These are phyloP conservation scores for Daldinia eschscholtzii DNA, from an alignment of 2,329 filamentous ascomycete genomes.

Conservation along the genomic window DNA sequence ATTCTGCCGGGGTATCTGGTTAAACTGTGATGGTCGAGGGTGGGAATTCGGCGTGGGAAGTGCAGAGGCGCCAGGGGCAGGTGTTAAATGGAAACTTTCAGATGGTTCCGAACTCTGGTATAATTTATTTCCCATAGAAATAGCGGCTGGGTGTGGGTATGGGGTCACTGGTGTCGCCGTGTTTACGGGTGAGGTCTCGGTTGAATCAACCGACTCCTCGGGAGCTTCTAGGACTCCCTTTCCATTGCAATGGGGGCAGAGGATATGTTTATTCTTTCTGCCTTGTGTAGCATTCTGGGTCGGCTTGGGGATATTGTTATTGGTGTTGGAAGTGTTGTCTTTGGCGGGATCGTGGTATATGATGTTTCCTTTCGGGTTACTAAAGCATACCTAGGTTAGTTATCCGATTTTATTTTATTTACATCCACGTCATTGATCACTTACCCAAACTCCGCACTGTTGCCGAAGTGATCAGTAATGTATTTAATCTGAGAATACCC, in stretches of 20 bases:
- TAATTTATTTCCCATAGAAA: not conserved
- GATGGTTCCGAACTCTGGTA: not conserved
- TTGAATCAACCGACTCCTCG: not conserved
- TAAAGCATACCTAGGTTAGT: slow-evolving; percentile 16
- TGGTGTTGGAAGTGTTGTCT: not conserved
- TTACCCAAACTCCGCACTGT: slow-evolving; percentile 28
- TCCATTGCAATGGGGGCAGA: slow-evolving; percentile 26
- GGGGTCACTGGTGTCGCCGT: not conserved
- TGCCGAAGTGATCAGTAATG: slow-evolving; percentile 30
- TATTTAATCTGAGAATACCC: slow-evolving; percentile 21
- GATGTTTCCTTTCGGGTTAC: slow-evolving; percentile 22
- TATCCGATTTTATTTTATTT: not conserved
- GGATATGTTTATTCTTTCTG: not conserved
- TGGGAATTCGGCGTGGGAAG: not conserved
- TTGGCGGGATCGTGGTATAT: slow-evolving; percentile 10
- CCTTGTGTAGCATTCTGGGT: not conserved
- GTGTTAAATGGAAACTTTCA: not conserved
- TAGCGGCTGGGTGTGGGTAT: not conserved
- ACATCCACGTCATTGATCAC: not conserved
- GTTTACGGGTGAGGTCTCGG: not conserved
- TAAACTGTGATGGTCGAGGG: not conserved
- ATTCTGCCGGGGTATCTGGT: not conserved
- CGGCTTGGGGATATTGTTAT: not conserved
- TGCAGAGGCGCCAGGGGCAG: not conserved
- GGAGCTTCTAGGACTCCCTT: slow-evolving; percentile 12